A percentile compares a stretch with the other conserved stretches of the same genome.
Evolutionary conservation across 495 filamentous ascomycete species (phyloP).

Genomic region (Aspergillus carlsbadensis): DNA sequence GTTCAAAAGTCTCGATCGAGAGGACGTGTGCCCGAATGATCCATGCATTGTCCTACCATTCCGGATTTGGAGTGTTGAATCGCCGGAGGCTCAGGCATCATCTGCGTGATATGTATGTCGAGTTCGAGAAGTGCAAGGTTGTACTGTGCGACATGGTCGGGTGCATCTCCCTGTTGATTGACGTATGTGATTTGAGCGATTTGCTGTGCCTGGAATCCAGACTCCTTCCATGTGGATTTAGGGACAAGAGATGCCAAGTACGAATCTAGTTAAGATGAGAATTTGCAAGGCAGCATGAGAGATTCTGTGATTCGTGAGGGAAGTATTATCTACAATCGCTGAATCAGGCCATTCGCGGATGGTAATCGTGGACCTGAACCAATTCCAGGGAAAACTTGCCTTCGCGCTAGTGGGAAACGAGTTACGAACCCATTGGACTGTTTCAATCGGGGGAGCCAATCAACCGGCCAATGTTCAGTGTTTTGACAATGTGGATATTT

Average conservation of each 20-base stretch:
- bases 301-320: no score
- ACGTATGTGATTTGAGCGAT: not conserved
- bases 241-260: no score
- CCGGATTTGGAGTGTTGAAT: conserved; percentile 20
- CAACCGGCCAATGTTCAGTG: not conserved
- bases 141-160: not conserved
- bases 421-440: no score
- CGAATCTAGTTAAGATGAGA: no score
- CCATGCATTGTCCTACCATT: conserved; percentile 38
- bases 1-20: conserved; percentile 51
- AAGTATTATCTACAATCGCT: no score
- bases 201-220: not conserved
- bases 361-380: not conserved
- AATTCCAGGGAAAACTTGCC: no score
- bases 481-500: not conserved
- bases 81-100: not conserved
- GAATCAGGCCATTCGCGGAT: no score
- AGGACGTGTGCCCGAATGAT: conserved; percentile 41
- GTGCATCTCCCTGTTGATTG: not conserved
- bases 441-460: not conserved
- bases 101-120: not conserved
- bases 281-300: no score
- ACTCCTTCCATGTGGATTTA: no score
- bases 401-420: no score
- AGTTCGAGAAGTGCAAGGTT: not conserved